phyloP scores from a whole-genome alignment of 2,329 filamentous ascomycete species.

The Fusarium mangiferae region DNA sequence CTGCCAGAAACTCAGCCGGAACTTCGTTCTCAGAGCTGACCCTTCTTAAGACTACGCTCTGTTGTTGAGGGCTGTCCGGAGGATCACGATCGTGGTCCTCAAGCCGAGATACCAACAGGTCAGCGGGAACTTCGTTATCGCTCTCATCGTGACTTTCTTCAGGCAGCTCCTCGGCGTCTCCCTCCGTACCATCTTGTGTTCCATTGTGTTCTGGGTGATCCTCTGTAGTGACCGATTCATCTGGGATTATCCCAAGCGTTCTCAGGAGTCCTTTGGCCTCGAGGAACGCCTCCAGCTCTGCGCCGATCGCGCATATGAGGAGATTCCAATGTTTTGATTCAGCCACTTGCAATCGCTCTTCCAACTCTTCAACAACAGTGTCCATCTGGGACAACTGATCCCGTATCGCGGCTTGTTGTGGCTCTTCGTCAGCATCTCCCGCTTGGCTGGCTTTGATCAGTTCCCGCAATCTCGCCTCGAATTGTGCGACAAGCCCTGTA shows the following conservation, averaged over 20 bases:
- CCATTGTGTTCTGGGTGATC: neutral
- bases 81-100: constrained; percentile 41
- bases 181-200: neutral
- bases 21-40: constrained; percentile 58
- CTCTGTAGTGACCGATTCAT: constrained; percentile 12
- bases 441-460: constrained; percentile 56
- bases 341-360: constrained; percentile 63
- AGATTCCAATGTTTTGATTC: constrained; percentile 76
- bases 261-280: constrained; percentile 68
- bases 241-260: constrained; percentile 21
- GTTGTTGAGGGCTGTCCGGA: constrained; percentile 24
- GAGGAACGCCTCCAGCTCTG: constrained; percentile 74
- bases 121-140: constrained; percentile 57
- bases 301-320: constrained; percentile 78
- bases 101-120: constrained; percentile 51
- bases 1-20: constrained; percentile 62
- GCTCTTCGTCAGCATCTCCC: constrained; percentile 47
- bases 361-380: constrained; percentile 64
- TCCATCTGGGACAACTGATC: constrained; percentile 67
- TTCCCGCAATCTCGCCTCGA: constrained; percentile 71
- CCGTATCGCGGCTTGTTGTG: constrained; percentile 54
- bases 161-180: neutral
- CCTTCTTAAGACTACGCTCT: constrained; percentile 33
- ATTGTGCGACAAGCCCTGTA: constrained; percentile 67
- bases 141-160: constrained; percentile 45